Conservation (phyloP, 2,329 filamentous ascomycete genomes). For the Phialocephala sp. region DNA sequence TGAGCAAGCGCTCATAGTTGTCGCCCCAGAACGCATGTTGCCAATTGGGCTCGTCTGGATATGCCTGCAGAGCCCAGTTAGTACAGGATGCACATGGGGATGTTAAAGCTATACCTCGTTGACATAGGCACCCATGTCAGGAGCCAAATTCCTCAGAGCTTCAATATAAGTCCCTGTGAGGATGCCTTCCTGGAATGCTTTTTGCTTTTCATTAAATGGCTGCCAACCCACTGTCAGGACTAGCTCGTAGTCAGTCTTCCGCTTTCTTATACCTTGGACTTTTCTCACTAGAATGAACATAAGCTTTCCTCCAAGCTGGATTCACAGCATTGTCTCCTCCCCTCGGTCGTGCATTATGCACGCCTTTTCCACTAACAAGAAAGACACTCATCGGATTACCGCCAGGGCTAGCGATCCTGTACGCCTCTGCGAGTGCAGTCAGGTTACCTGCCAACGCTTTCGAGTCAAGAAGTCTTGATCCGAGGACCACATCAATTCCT, state of each 20-base stretch:
- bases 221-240: conserved; percentile 22
- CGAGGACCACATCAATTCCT: conserved; percentile 46
- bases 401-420: conserved; percentile 45
- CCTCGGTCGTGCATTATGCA: conserved; percentile 50
- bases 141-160: conserved; percentile 34
- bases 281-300: conserved; percentile 49
- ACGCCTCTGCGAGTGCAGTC: conserved; percentile 45
- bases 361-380: conserved; percentile 52
- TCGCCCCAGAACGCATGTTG: conserved; percentile 36
- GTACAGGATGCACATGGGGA: not conserved
- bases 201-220: conserved; percentile 26
- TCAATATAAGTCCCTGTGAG: conserved; percentile 28
- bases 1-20: conserved; percentile 52
- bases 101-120: conserved; percentile 36
- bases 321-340: conserved; percentile 54
- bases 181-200: conserved; percentile 19
- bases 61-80: conserved; percentile 50
- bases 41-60: conserved; percentile 50
- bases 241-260: not conserved
- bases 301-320: conserved; percentile 57
- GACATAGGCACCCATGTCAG: conserved; percentile 36
- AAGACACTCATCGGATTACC: conserved; percentile 44
- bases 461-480: conserved; percentile 52
- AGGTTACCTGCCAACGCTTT: conserved; percentile 45
- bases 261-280: not conserved